Conservation (phyloP, 352 stramenopile genomes). For the Pilasporangium apinafurcum region DNA sequence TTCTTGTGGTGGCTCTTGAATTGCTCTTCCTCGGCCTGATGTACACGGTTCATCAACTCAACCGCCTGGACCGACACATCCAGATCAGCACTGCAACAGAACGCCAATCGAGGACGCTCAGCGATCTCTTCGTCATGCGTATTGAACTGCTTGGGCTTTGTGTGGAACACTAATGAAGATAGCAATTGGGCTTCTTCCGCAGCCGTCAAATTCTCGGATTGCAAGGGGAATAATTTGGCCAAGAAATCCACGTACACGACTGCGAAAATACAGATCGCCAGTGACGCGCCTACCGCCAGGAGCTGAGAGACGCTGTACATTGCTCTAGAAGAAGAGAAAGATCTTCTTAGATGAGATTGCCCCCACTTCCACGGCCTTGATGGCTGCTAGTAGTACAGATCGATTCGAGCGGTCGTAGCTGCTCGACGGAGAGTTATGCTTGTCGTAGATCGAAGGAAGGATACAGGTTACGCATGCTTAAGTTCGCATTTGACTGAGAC, state of each 20-base stretch:
- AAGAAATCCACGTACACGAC: conserved; percentile 62
- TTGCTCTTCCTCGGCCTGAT: conserved; percentile 33
- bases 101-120: conserved; percentile 44
- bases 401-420: too few species aligned
- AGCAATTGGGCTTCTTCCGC: conserved; percentile 63
- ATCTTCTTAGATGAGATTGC: too few species aligned
- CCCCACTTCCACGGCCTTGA: too few species aligned
- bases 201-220: conserved; percentile 20
- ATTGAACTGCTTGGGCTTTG: conserved; percentile 13
- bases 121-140: conserved; percentile 1
- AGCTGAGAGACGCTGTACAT: conserved; percentile 69
- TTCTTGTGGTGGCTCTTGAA: conserved; percentile 24
- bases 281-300: conserved; percentile 41
- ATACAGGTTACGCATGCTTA: too few species aligned
- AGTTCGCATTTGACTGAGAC: too few species aligned
- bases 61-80: conserved; percentile 74
- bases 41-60: conserved; percentile 60
- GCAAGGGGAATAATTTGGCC: conserved; percentile 29
- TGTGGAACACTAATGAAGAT: conserved; percentile 54
- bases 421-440: too few species aligned
- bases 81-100: conserved; percentile 78
- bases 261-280: conserved; percentile 39
- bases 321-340: conserved; percentile 1
- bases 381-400: too few species aligned
- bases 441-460: too few species aligned